Base-by-base conservation (phyloP, 1,139 yeast genomes). In the Kazachstania sp. region DNA sequence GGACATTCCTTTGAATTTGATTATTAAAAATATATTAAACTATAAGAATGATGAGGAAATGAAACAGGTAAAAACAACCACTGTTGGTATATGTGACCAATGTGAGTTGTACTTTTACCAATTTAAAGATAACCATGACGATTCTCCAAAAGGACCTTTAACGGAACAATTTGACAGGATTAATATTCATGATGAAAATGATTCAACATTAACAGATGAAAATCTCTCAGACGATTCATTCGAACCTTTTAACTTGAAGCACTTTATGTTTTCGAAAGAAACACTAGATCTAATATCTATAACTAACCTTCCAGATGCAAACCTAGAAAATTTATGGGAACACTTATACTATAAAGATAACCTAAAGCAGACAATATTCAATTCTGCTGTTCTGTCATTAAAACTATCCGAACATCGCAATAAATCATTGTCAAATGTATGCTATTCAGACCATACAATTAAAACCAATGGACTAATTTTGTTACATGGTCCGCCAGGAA, bases 401-500 rank as follows among this genome's bases (percentile, higher is more conserved):
- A 56, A 58, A 46, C 31, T 64, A 23, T 53, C 60, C 11, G 37
- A 42, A 5, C 44, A 46, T 23, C 41, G 51, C 7, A 41, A 40
- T n/a, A 23, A 42, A 13, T 26, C 48, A n/a, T 9, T 43, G 23
- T 4, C 38, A 39, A 6, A 30, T 26, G 15, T 13, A n/a, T n/a
- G n/a, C n/a, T n/a, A 13, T 6, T 29, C 26, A 3, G n/a, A 29
- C n/a, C 35, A 39, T 3, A 19, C n/a, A 8, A 13, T 39, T 4
- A 31, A 19, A 23, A 39, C 13, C 15, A 39, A 30, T 16, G 42
- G 42, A 4, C 26, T 69, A 16, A 47, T 68, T 5, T 46, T 71
- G 20, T 53, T 70, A 1, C 66, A 69, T 45, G 79, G 79, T 0
- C 76, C 78, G 7, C 78, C 79, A 1, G 79, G 79, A 2, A 72